Conservation (phyloP, 2,329 filamentous ascomycete species). For the Stachybotrys echinatus region DNA sequence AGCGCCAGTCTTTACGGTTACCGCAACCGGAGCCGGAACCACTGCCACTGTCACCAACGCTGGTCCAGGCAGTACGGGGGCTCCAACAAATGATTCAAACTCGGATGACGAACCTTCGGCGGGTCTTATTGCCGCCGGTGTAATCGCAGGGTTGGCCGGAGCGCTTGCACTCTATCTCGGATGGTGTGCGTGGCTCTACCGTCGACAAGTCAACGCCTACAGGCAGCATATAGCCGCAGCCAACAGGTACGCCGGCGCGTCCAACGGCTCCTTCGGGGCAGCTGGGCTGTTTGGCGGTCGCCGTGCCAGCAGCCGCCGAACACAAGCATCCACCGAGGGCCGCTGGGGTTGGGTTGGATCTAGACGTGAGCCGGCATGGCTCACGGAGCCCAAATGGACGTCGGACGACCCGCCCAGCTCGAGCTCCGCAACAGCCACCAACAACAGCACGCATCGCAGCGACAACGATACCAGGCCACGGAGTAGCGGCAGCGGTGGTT, state of each 20-base stretch:
- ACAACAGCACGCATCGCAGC: slow-evolving; percentile 11
- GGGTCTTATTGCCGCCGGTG: slow-evolving; percentile 40
- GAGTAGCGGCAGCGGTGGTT: slow-evolving; percentile 34
- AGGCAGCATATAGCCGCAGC: slow-evolving; percentile 62
- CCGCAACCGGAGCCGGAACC: slow-evolving; percentile 41
- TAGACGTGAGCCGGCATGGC: slow-evolving; percentile 12
- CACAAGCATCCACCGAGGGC: slow-evolving; percentile 11
- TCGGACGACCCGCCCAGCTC: slow-evolving; percentile 14
- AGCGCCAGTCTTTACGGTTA: slow-evolving; percentile 64
- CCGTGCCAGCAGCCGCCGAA: slow-evolving; percentile 7
- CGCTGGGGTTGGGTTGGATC: slow-evolving; percentile 27
- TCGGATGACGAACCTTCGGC: slow-evolving; percentile 18
- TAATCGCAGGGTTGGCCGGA: slow-evolving; percentile 62
- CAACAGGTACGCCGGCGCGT: slow-evolving; percentile 47
- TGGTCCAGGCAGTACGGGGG: slow-evolving; percentile 13
- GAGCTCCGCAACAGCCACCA: slow-evolving; percentile 12
- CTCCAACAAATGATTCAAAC: background rate
- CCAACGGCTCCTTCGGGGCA: slow-evolving; percentile 30
- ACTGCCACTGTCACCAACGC: slow-evolving; percentile 38
- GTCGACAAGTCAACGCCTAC: slow-evolving; percentile 65
- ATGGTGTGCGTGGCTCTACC: slow-evolving; percentile 70
- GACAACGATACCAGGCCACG: slow-evolving; percentile 18
- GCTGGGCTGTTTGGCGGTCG: slow-evolving; percentile 16
- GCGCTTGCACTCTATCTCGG: slow-evolving; percentile 59
- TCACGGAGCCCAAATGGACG: slow-evolving; percentile 23